A percentile compares a stretch with the other conserved stretches of the same genome.
These are phyloP conservation scores for Suillus subalutaceus DNA, from an alignment of 768 basidiomycete species.

Conservation along the genomic window DNA sequence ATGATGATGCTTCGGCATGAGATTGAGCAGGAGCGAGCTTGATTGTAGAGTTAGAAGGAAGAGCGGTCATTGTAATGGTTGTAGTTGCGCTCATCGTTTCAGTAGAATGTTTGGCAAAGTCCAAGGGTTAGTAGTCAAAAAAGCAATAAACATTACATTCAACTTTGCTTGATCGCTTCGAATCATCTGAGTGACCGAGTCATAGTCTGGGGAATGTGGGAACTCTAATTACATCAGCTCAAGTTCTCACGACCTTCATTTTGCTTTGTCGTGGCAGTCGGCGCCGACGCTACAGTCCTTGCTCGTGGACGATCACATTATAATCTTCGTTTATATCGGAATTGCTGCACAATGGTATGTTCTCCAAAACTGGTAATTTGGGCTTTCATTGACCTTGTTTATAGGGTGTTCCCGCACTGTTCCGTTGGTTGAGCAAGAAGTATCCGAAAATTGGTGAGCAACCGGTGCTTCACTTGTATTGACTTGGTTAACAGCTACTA, in stretches of 20 bases:
- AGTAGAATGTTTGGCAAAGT: not conserved
- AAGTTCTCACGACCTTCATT: not conserved
- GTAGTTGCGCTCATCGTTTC: constrained; percentile 10
- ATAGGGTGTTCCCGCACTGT: constrained; percentile 96
- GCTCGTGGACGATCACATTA: constrained; percentile 1
- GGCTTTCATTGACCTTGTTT: constrained; percentile 7
- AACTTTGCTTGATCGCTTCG: not conserved
- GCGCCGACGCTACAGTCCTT: not conserved
- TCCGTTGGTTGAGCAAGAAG: constrained; percentile 98
- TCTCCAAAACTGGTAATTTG: not conserved
- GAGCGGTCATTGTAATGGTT: constrained; percentile 9
- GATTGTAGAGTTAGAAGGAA: constrained; percentile 3
- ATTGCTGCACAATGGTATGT: constrained; percentile 6
- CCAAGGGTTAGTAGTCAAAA: not conserved
- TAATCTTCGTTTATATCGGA: not conserved
- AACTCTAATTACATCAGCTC: constrained; percentile 7
- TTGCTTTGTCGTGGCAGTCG: constrained; percentile 4
- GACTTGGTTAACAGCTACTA: constrained; percentile 29
- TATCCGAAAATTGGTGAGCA: constrained; percentile 93
- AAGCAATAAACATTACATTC: constrained; percentile 1
- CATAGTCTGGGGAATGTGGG: constrained; percentile 14
- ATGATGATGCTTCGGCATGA: constrained; percentile 9
- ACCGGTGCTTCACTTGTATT: not conserved
- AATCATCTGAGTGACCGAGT: constrained; percentile 5
- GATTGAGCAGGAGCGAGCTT: constrained; percentile 5